Evolutionary conservation across 257 asterid genomes (phyloP), one percentile per base, ranked within the genome.

Genomic region (Rehmannia glutinosa): DNA sequence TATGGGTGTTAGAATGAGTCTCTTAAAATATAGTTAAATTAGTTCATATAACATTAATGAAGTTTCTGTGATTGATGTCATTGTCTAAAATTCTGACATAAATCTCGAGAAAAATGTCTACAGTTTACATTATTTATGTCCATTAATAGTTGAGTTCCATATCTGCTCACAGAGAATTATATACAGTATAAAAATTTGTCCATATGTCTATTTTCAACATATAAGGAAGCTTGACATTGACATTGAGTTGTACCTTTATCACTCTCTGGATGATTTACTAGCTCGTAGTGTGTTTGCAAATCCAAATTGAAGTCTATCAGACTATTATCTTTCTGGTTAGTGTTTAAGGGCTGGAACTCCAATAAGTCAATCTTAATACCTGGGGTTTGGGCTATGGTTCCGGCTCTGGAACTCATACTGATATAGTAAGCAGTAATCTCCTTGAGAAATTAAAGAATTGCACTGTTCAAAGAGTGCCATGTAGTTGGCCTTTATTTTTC

Each of bases 211-310:
- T 38, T 17, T 50, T 39, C n/a, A n/a, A n/a, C n/a, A n/a, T n/a
- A 27, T 57, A 36, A 32, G 24, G 68, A 66, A 33, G 57, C 50
- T 42, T 24, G 68, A 66, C 10, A 35, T 20, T 23, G 69, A 55
- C 57, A 51, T 30, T 61, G 58, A 68, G 45, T 56, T 36, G 33
- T 57, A 43, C 35, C 23, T 33, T 41, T 16, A n/a, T n/a, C n/a
- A n/a, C n/a, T n/a, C n/a, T n/a, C n/a, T n/a, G n/a, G n/a, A n/a
- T n/a, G n/a, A n/a, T n/a, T 36, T 52, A 21, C 15, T 63, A 45
- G 75, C 66, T 20, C 20, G 13, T 50, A 52, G 21, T 54, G n/a
- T n/a, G n/a, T n/a, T n/a, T n/a, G n/a, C 28, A 39, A 38, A 50
- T 36, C 36, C 53, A 41, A 49, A 41, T 13, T 45, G 0, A n/a